Percentiles rank a stretch among this genome's conserved stretches.
Evolutionary conservation across 306 rosid genomes (phyloP).

Genomic region (Neltuma alba): DNA sequence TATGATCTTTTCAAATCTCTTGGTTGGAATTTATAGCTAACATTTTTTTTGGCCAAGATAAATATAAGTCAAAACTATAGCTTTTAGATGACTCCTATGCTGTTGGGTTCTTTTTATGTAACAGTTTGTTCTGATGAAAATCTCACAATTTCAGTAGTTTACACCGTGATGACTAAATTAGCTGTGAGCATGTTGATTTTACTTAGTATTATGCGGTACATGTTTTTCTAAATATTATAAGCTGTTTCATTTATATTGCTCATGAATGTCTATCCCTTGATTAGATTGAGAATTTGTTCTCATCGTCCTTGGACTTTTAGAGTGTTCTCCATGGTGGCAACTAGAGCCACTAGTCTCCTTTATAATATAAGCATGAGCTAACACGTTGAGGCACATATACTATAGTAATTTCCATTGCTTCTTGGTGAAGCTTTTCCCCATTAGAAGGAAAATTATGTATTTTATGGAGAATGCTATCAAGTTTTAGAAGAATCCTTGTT

Average conservation of each 20-base stretch:
- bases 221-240: neutral
- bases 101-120: neutral
- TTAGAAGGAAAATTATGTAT: neutral
- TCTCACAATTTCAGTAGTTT: neutral
- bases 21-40: neutral
- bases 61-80: neutral
- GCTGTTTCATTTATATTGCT: neutral
- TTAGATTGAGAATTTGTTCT: neutral
- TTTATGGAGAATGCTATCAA: neutral
- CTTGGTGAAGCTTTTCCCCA: neutral
- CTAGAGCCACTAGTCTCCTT: neutral
- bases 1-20: neutral
- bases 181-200: neutral
- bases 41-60: neutral
- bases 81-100: neutral
- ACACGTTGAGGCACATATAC: neutral
- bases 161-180: neutral
- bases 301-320: neutral
- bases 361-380: neutral
- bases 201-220: neutral
- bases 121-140: conserved; percentile 4
- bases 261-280: neutral
- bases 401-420: neutral
- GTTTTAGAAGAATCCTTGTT: neutral
- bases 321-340: neutral